A percentile compares a stretch with the other conserved stretches of the same genome.
These are phyloP conservation scores for Cercospora sp. DNA, from an alignment of 2,329 filamentous ascomycete species.

Conservation along the genomic window DNA sequence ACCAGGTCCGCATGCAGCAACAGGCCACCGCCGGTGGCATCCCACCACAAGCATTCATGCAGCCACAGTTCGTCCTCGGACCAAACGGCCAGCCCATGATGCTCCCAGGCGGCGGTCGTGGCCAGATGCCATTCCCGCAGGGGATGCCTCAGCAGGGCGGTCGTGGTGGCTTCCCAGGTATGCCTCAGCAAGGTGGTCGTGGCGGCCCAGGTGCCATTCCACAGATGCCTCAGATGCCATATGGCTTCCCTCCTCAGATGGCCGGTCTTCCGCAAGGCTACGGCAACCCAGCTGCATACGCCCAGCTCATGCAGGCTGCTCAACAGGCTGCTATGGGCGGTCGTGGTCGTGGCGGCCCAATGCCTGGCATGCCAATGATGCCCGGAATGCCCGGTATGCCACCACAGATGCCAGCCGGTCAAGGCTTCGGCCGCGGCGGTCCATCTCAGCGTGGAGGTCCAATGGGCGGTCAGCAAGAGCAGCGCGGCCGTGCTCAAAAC, in stretches of 20 bases:
- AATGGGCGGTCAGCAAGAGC: conserved; percentile 43
- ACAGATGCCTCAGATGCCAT: conserved; percentile 85
- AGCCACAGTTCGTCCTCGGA: conserved; percentile 85
- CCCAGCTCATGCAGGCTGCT: conserved; percentile 65
- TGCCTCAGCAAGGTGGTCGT: conserved; percentile 81
- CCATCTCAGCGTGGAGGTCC: conserved; percentile 34
- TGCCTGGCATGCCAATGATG: conserved; percentile 74
- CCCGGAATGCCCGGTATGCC: conserved; percentile 50
- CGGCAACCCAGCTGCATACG: conserved; percentile 70
- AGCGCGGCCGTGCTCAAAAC: conserved; percentile 43
- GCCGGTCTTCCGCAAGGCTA: conserved; percentile 73
- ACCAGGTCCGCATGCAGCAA: conserved; percentile 98
- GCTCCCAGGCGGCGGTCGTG: conserved; percentile 54
- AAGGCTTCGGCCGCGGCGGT: conserved; percentile 45
- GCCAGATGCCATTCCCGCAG: conserved; percentile 63
- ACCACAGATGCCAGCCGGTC: conserved; percentile 62
- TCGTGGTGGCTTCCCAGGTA: conserved; percentile 81
- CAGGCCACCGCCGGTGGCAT: conserved; percentile 80
- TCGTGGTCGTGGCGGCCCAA: conserved; percentile 64
- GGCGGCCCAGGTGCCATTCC: conserved; percentile 74
- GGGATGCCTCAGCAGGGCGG: conserved; percentile 68
- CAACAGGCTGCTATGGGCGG: conserved; percentile 67
- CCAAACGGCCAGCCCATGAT: conserved; percentile 70
- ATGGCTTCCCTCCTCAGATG: conserved; percentile 68
- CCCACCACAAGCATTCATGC: conserved; percentile 70